These are phyloP conservation scores for Aureobasidium sp. DNA, from an alignment of 2,329 filamentous ascomycete species.

Conservation along the genomic window DNA sequence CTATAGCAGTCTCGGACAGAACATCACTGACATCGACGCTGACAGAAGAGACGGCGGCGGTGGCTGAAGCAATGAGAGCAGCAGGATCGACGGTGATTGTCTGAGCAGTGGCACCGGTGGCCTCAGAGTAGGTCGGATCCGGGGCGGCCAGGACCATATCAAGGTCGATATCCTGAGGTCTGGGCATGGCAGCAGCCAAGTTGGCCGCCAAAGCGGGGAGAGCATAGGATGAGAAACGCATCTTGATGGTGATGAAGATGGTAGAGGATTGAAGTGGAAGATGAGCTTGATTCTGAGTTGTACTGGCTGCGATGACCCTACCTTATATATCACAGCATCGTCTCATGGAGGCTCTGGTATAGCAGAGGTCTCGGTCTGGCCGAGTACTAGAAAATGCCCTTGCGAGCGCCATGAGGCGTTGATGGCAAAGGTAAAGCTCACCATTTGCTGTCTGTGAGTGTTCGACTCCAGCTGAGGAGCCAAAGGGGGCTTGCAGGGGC, in stretches of 20 bases:
- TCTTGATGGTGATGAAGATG: slow-evolving; percentile 2
- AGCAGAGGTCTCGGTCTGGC: not conserved
- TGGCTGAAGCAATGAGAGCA: slow-evolving; percentile 18
- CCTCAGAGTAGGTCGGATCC: not conserved
- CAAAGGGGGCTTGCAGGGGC: not conserved
- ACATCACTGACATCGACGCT: slow-evolving; percentile 16
- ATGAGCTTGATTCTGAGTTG: not conserved
- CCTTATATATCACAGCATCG: not conserved
- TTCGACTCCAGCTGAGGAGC: not conserved
- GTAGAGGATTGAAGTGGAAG: not conserved
- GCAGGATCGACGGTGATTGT: slow-evolving; percentile 20
- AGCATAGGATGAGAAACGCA: slow-evolving; percentile 13
- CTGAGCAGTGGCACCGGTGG: slow-evolving; percentile 16
- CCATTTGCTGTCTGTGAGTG: not conserved
- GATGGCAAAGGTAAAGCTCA: not conserved
- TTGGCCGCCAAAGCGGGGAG: slow-evolving; percentile 14
- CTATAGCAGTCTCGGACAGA: slow-evolving; percentile 15
- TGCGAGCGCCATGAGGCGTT: not conserved
- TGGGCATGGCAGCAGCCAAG: slow-evolving; percentile 20
- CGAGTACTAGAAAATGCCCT: not conserved
- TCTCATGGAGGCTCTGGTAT: not conserved
- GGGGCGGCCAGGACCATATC: slow-evolving; percentile 16
- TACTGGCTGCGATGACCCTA: not conserved
- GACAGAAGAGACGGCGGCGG: slow-evolving; percentile 19
- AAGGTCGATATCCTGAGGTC: slow-evolving; percentile 22